These are phyloP conservation scores for Luzula sylvatica DNA, from an alignment of 176 grass and related monocot species.

Conservation along the genomic window DNA sequence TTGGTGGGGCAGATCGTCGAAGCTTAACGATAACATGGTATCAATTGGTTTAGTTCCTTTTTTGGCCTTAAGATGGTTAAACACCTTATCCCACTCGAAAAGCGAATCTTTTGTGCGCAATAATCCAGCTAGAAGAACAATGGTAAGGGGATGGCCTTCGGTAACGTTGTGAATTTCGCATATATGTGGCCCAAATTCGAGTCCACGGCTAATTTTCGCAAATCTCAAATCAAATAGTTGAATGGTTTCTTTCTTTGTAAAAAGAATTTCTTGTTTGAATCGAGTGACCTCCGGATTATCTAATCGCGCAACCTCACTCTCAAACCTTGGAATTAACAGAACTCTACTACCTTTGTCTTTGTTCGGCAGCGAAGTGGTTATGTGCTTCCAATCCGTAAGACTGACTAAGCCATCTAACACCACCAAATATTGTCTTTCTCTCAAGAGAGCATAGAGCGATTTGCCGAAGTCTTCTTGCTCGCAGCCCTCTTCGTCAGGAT, in stretches of 20 bases:
- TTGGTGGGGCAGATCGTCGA: no score
- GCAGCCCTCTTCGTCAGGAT: background rate
- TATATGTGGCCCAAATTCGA: background rate
- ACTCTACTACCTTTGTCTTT: no score
- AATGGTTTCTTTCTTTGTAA: background rate
- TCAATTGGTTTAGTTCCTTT: conserved; percentile 37
- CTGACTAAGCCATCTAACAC: no score
- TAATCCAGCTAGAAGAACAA: no score
- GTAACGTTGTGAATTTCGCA: background rate
- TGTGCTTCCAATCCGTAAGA: no score
- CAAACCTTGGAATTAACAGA: no score
- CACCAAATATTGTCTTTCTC: conserved; percentile 26
- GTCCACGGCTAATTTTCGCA: background rate
- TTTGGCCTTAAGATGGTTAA: no score
- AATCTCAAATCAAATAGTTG: background rate
- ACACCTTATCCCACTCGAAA: no score
- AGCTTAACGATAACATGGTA: conserved; percentile 49
- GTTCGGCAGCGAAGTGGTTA: no score
- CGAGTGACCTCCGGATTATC: background rate
- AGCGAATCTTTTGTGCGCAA: no score
- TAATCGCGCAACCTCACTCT: no score
- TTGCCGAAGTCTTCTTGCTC: conserved; percentile 20
- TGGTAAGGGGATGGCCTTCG: no score
- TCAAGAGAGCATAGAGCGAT: conserved; percentile 18
- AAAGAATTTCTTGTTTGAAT: conserved; percentile 33